Percentiles rank a stretch among this genome's conserved stretches.
Conservation (phyloP, 805 yeast genomes). For the Candida ficus region DNA sequence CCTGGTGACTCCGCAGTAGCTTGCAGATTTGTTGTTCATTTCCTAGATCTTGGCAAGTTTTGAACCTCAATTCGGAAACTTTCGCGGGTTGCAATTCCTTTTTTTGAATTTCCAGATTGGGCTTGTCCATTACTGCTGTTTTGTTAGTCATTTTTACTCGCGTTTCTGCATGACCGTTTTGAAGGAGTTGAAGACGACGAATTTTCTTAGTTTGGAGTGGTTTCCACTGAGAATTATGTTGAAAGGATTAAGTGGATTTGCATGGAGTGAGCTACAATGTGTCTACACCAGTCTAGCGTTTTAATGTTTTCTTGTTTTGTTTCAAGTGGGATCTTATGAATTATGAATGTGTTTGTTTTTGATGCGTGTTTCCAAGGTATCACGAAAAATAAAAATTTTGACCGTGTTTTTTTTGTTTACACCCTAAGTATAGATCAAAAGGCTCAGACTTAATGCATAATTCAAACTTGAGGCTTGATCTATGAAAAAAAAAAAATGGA, state of each 20-base stretch:
- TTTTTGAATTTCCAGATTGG: background rate
- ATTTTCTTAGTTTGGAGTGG: too few relatives aligned
- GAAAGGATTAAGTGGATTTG: too few relatives aligned
- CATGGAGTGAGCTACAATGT: too few relatives aligned
- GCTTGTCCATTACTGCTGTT: too few relatives aligned
- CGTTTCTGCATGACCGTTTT: too few relatives aligned
- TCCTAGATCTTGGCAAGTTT: background rate
- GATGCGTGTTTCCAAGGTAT: background rate
- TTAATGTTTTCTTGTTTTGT: too few relatives aligned
- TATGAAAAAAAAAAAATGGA: background rate
- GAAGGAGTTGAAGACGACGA: too few relatives aligned
- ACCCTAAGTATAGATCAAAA: background rate
- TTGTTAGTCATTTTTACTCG: too few relatives aligned
- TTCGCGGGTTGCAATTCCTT: background rate
- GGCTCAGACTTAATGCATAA: too few relatives aligned
- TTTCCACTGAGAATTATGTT: too few relatives aligned
- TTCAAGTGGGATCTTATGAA: background rate
- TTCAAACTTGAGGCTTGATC: too few relatives aligned
- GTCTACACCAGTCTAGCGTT: too few relatives aligned
- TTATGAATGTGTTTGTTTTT: background rate
- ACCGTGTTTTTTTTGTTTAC: background rate
- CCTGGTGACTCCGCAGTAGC: background rate
- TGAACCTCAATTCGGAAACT: background rate
- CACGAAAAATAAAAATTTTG: background rate
- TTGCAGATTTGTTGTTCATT: background rate